Base-by-base conservation (phyloP, 495 filamentous ascomycete species). In the Tuber brumale region DNA sequence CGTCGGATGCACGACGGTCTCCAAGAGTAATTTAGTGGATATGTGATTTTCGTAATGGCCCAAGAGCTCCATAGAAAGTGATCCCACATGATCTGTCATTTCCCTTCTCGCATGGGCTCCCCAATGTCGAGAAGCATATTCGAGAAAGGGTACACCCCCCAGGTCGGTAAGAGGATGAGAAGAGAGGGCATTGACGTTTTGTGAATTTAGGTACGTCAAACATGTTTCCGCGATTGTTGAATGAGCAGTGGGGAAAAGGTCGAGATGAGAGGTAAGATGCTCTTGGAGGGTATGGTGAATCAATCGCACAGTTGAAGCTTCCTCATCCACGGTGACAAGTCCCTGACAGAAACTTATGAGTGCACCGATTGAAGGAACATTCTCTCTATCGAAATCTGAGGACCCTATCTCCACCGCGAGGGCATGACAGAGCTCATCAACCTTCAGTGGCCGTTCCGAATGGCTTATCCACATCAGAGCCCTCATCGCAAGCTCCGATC, bases 321-420 rank as follows among this genome's bases (percentile, higher is more conserved):
- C 46, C 46, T 51, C n/a, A 51, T 51, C 46, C 21, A 84, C 80
- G 37, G 74, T 76, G 19, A 75, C 9, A 51, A 51, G 21, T 51
- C 46, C 46, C 46, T 23, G 46, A 18, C 46, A 51, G 21, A 23
- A 51, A n/a, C 23, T 5, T 1, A 51, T 23, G 7, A 51, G n/a
- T 51, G 46, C n/a, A 8, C 46, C 46, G n/a, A 51, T n/a, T 21
- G n/a, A 51, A 23, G 46, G 46, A 51, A 51, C 21, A 51, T n/a
- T 21, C 9, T 51, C 46, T 3, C 18, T 21, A n/a, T 51, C 21
- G 46, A 51, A 51, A 51, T 51, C 46, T 3, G 21, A 9, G 21
- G 21, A 51, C 3, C 46, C 46, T n/a, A 51, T 21, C 6, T 6
- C 46, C 19, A 51, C 46, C 21, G 6, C 46, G 21, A 51, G 21